Evolutionary conservation across 2,329 filamentous ascomycete genomes (phyloP), one percentile per base, ranked within the genome.

Genomic region (Colletotrichum musicola): DNA sequence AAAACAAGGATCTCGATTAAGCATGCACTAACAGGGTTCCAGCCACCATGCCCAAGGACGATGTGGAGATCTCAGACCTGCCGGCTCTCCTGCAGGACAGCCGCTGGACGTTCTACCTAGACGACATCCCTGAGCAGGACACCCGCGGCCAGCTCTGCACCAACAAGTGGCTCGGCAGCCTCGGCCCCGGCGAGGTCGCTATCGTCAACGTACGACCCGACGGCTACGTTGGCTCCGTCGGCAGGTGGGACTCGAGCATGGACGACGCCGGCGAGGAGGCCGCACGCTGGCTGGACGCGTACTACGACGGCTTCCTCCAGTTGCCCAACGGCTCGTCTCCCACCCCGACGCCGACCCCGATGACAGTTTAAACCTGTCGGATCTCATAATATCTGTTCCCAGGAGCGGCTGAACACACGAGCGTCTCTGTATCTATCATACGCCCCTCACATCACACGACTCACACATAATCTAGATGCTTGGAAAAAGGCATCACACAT

Each of bases 81-180:
- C 91, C 91, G 0, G 76, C 81, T 0, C 76, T 90, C 22, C 77
- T 93, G 47, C 86, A 90, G 73, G 84, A 88, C 64, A 91, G 89
- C 76, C 84, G 86, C 38, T 94, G 91, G 90, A 92, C 90, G 0
- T 85, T 94, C 68, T 94, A 94, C 75, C 81, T 93, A 0, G 92
- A 94, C 74, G 85, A 93, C 75, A 78, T 89, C 14, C 83, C 85
- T 27, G 85, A 87, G 72, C 86, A 83, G 64, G 85, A 89, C 62
- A 86, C 84, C 3, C 82, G 83, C 25, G 82, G 83, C 46, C 74
- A 80, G 44, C 77, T 83, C 38, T 92, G 89, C 77, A 92, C 88
- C 10, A 85, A 89, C 73, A 93, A 92, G 77, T 94, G 91, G 91
- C 81, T 92, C 6, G 90, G 89, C 47, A 84, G 82, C 53, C 79